Conservation (phyloP, 2,329 filamentous ascomycete genomes). For the Penicillium psychrosexuale region DNA sequence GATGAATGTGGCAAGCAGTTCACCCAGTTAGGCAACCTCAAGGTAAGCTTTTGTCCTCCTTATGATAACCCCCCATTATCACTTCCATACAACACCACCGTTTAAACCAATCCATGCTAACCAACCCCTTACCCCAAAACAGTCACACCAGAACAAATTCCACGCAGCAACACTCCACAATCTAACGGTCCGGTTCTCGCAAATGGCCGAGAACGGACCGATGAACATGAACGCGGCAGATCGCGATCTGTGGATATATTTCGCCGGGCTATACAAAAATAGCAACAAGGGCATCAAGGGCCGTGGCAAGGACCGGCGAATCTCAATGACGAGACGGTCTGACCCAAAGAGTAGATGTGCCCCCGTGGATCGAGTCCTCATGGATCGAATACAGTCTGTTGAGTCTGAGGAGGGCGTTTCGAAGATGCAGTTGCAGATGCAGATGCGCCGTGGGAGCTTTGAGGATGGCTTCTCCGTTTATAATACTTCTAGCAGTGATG, state of each 20-base stretch:
- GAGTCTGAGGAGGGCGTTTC: constrained; percentile 24
- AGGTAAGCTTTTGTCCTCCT: constrained; percentile 52
- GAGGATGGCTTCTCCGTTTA: constrained; percentile 31
- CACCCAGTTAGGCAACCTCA: constrained; percentile 86
- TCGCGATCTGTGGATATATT: constrained; percentile 78
- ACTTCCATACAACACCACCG: background rate
- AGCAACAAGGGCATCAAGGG: constrained; percentile 99
- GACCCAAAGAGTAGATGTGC: constrained; percentile 7
- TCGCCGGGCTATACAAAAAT: constrained; percentile 88
- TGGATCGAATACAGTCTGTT: constrained; percentile 19
- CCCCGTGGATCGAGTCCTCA: constrained; percentile 12
- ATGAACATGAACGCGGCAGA: constrained; percentile 67
- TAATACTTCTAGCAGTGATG: constrained; percentile 34
- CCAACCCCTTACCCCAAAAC: background rate
- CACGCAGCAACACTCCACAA: constrained; percentile 70
- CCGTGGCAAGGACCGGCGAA: constrained; percentile 72
- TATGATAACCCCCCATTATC: background rate
- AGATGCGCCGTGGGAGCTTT: constrained; percentile 23
- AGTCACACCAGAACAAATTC: constrained; percentile 94
- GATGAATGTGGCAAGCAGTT: constrained; percentile 85
- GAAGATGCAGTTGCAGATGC: constrained; percentile 10
- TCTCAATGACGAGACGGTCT: constrained; percentile 33
- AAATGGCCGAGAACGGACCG: constrained; percentile 57
- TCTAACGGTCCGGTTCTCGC: constrained; percentile 68
- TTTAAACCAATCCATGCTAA: constrained; percentile 4